Evolutionary conservation across 192 early-diverging fungal genomes (phyloP).

Genomic region (Geranomyces variabilis): DNA sequence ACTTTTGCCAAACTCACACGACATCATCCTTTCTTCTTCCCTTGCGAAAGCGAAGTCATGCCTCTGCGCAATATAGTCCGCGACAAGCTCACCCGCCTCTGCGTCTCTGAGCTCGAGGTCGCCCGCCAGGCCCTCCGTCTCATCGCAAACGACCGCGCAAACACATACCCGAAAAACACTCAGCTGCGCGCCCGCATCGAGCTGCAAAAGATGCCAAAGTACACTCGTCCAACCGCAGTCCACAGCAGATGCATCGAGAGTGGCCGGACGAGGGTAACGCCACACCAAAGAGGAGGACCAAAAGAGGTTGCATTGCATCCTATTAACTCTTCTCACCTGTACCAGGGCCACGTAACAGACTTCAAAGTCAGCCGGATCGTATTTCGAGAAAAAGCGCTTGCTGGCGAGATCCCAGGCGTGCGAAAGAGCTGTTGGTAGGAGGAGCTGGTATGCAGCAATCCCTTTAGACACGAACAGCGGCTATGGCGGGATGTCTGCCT

Average conservation of each 20-base stretch:
- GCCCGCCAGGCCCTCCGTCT: slow-evolving; percentile 48
- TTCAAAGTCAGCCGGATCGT: slow-evolving; percentile 55
- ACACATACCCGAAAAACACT: slow-evolving; percentile 29
- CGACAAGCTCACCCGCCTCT: slow-evolving; percentile 45
- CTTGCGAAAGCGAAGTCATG: slow-evolving; percentile 17
- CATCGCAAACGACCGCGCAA: slow-evolving; percentile 40
- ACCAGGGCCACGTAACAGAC: slow-evolving; percentile 41
- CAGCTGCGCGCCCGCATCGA: slow-evolving; percentile 51
- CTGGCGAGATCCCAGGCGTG: slow-evolving; percentile 57
- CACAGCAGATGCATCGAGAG: slow-evolving; percentile 48
- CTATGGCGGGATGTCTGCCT: no score
- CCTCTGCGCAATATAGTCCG: slow-evolving; percentile 32
- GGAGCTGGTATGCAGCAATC: neutral
- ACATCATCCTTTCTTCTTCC: neutral
- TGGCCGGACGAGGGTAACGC: slow-evolving; percentile 52
- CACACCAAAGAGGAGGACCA: no score
- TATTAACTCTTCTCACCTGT: neutral
- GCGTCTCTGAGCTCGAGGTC: slow-evolving; percentile 41
- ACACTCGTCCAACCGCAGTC: slow-evolving; percentile 46
- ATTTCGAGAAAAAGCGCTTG: slow-evolving; percentile 50
- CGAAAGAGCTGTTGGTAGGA: slow-evolving; percentile 48
- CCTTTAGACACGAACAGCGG: no score
- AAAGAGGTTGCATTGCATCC: no score
- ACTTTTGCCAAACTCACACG: neutral
- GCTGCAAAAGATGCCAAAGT: slow-evolving; percentile 51